These are phyloP conservation scores for Sequoia sempervirens DNA, from an alignment of 75 land plant species.

Conservation along the genomic window DNA sequence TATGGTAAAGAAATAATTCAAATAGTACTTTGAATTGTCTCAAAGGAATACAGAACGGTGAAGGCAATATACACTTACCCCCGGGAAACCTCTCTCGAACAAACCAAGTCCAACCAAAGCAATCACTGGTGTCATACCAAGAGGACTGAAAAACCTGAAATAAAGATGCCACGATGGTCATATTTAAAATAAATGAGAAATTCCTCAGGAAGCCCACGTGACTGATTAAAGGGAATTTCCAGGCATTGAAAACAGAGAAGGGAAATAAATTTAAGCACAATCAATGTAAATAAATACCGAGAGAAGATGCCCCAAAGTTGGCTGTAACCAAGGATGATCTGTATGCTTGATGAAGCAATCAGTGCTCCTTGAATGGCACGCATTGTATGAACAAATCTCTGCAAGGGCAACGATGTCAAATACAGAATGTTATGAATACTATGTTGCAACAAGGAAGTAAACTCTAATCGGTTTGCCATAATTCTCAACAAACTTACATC, in stretches of 20 bases:
- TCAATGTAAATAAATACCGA: constrained; percentile 34
- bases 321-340: constrained; percentile 88
- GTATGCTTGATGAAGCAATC: constrained; percentile 77
- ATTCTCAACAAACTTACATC: constrained; percentile 47
- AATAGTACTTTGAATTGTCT: background rate
- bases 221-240: background rate
- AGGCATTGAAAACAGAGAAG: background rate
- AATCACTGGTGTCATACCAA: constrained; percentile 86
- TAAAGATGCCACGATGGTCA: background rate
- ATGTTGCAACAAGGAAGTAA: background rate
- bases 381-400: constrained; percentile 92
- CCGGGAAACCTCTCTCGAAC: constrained; percentile 85
- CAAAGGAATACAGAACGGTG: background rate
- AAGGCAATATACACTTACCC: constrained; percentile 24
- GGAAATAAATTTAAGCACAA: background rate
- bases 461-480: background rate
- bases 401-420: constrained; percentile 14
- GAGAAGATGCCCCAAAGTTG: constrained; percentile 93
- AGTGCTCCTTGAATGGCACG: constrained; percentile 88
- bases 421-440: background rate
- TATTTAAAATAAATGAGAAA: background rate
- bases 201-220: background rate
- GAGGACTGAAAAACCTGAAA: constrained; percentile 78
- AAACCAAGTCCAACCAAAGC: constrained; percentile 86
- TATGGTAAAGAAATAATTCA: background rate